phyloP scores from a whole-genome alignment of 2,329 filamentous ascomycete species.

The Nigrospora osmanthi region DNA sequence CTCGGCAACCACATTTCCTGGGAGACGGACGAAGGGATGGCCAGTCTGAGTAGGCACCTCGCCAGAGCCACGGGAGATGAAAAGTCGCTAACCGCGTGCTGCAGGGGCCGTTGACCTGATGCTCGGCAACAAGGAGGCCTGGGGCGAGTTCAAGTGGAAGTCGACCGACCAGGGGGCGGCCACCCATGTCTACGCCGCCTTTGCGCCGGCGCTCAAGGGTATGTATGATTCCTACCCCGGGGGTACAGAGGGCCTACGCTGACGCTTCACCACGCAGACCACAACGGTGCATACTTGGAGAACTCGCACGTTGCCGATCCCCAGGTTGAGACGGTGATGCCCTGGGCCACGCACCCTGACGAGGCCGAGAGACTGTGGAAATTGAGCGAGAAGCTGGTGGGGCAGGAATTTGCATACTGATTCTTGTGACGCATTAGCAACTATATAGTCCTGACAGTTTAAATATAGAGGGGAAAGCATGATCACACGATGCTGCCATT shows the following conservation, averaged over 20 bases:
- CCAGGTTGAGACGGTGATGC: constrained; percentile 14
- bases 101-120: constrained; percentile 1
- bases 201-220: constrained; percentile 14
- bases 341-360: constrained; percentile 15
- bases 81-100: not conserved
- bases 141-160: constrained; percentile 14
- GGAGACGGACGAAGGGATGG: not conserved
- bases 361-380: constrained; percentile 25
- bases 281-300: constrained; percentile 19
- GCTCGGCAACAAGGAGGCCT: constrained; percentile 9
- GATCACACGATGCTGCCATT: too few relatives aligned
- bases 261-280: not conserved
- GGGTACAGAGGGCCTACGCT: not conserved
- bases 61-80: not conserved
- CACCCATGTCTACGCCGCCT: constrained; percentile 21
- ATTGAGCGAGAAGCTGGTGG: constrained; percentile 23
- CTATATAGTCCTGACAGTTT: too few relatives aligned
- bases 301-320: constrained; percentile 19
- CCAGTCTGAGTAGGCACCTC: not conserved
- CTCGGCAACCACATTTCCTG: constrained; percentile 6
- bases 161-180: constrained; percentile 21
- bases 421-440: too few relatives aligned
- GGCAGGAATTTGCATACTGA: constrained; percentile 18
- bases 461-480: too few relatives aligned
- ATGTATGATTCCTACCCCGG: not conserved